Base-by-base conservation (phyloP, 2,329 filamentous ascomycete genomes). In the Atkinsonella hypoxylon region DNA sequence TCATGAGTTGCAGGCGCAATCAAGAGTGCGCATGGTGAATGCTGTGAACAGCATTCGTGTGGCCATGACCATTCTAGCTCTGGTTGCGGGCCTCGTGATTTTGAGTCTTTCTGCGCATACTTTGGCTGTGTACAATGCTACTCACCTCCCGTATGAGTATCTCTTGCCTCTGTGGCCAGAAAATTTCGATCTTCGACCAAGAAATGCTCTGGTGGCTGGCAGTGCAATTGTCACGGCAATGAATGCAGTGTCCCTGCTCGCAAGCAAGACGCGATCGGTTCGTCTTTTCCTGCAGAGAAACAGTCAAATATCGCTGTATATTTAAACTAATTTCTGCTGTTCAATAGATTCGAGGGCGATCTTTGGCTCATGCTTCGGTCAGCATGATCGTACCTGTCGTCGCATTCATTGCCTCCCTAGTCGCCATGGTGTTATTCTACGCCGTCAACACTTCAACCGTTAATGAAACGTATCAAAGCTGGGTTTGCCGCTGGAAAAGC, bases 401-500 rank as follows among this genome's bases (percentile, higher is more conserved):
- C n/a, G 61, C 58, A 18, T 58, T 71, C 48, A 54, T 65, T 45
- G 62, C 62, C 12, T 71, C 75, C 39, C 61, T 81, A 47, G 66
- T 81, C 50, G 72, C 74, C 54, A 74, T 79, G 59, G 66, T 71
- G 48, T 72, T 82, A 62, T 81, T 78, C 62, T 83, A 81, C 59
- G 69, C 69, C 50, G 69, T 78, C 62, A 77, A 81, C 56, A 62
- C 70, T 17, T 81, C 79, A 3, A 64, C 64, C 13, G 69, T 67
- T 9, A 66, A 67, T 52, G 77, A 80, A 59, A 79, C 77, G 7
- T 64, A 83, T 11, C 70, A 81, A 59, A 80, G 76, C 63, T 83
- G 80, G 80, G 76, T 72, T 40, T 83, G 80, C 62, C 77, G 77
- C 55, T 83, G 80, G 79, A 64, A 66, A 9, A 58, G 67, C 20